Conservation (phyloP, 176 grass and related monocot genomes). For the Carex cristatella region DNA sequence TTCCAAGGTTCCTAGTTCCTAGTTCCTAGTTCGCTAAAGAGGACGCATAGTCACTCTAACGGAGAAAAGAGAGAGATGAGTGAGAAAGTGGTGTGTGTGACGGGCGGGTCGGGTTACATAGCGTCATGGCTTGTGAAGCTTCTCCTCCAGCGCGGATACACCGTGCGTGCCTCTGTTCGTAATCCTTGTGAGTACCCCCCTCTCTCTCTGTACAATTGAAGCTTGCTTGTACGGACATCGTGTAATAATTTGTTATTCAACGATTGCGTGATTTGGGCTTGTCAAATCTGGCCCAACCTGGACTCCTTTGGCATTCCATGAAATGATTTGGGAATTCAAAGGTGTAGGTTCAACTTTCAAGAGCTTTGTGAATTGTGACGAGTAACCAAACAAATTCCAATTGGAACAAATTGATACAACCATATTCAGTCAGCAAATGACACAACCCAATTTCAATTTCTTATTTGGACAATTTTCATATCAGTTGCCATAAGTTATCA, state of each 20-base stretch:
- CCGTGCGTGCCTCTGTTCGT: constrained; percentile 47
- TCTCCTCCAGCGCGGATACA: constrained; percentile 51
- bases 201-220: not conserved
- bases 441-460: too few relatives aligned
- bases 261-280: not conserved
- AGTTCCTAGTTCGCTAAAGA: not conserved
- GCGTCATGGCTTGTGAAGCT: constrained; percentile 59
- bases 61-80: not conserved
- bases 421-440: too few relatives aligned
- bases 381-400: too few relatives aligned
- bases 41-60: not conserved
- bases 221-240: not conserved
- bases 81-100: constrained; percentile 38
- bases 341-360: too few relatives aligned
- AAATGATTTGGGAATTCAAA: too few relatives aligned
- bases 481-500: too few relatives aligned
- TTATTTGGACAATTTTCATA: too few relatives aligned
- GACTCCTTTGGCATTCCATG: too few relatives aligned
- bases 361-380: too few relatives aligned
- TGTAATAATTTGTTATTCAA: not conserved
- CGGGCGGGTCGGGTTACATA: constrained; percentile 49
- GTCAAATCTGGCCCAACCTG: too few relatives aligned
- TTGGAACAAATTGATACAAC: too few relatives aligned
- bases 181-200: constrained; percentile 29
- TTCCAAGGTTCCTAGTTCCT: not conserved